Conservation (phyloP, 169 alveolate genomes). For the Cryptosporidium ubiquitum region DNA sequence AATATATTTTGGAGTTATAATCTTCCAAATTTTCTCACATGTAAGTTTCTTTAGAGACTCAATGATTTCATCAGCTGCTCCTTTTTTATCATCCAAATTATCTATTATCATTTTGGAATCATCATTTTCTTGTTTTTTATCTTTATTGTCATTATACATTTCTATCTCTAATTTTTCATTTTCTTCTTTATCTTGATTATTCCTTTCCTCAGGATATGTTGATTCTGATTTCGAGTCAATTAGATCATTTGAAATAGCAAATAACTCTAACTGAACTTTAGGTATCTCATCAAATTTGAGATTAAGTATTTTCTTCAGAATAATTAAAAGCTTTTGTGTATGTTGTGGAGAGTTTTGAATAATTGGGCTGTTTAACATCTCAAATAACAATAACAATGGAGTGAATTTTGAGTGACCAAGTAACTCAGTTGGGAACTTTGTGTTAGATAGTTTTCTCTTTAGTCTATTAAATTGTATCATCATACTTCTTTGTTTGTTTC, state of each 20-base stretch:
- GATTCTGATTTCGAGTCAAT: not conserved
- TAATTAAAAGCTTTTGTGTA: constrained; percentile 7
- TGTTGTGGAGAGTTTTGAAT: constrained; percentile 59
- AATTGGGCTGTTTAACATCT: constrained; percentile 17
- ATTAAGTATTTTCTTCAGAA: constrained; percentile 5
- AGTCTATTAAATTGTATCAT: constrained; percentile 6
- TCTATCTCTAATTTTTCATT: not conserved
- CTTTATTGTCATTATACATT: too few species aligned
- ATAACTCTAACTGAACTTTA: constrained; percentile 32
- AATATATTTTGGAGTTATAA: constrained; percentile 1
- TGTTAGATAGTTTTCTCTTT: constrained; percentile 7
- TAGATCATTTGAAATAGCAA: not conserved
- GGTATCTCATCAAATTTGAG: constrained; percentile 39
- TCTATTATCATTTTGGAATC: not conserved
- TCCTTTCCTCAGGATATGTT: not conserved
- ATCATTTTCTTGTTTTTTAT: not conserved
- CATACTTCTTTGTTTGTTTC: not conserved
- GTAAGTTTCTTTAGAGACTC: not conserved
- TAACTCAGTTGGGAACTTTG: constrained; percentile 32
- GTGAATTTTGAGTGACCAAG: constrained; percentile 9
- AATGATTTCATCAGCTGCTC: not conserved
- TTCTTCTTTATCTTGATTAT: not conserved
- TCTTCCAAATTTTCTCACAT: constrained; percentile 3
- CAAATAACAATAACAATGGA: constrained; percentile 33
- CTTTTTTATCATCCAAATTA: not conserved